These are phyloP conservation scores for Cicer bijugum DNA, from an alignment of 306 rosid species.

Conservation along the genomic window DNA sequence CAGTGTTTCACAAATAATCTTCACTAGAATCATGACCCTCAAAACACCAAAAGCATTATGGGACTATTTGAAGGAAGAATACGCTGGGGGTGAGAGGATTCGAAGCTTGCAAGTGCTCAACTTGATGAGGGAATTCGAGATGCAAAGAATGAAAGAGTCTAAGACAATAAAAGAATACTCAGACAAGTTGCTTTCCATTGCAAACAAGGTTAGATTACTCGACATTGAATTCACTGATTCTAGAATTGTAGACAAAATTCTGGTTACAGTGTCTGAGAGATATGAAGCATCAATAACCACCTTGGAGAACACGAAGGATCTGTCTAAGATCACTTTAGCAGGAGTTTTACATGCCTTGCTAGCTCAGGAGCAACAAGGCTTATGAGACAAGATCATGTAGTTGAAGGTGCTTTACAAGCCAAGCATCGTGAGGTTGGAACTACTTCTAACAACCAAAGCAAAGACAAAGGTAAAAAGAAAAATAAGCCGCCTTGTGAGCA, in stretches of 20 bases:
- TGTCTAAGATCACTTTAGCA: background rate
- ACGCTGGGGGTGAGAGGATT: too few relatives aligned
- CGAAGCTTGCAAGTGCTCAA: too few relatives aligned
- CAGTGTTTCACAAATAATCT: background rate
- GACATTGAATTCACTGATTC: background rate
- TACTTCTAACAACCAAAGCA: background rate
- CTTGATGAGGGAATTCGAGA: too few relatives aligned
- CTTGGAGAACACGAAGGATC: background rate
- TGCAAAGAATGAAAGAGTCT: too few relatives aligned
- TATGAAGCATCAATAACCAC: conserved; percentile 1
- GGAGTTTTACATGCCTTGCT: background rate
- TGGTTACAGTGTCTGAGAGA: background rate
- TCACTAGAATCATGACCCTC: background rate
- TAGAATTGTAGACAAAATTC: background rate
- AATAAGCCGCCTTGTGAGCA: background rate
- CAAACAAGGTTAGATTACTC: background rate
- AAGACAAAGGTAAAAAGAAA: background rate
- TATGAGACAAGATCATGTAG: background rate
- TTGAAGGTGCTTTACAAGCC: background rate
- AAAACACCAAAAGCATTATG: background rate
- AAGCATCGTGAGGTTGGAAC: background rate
- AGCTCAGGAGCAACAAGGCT: background rate
- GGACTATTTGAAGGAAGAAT: background rate
- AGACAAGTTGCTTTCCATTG: background rate
- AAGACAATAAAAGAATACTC: background rate